These are phyloP conservation scores for Grammothele lineata DNA, from an alignment of 768 basidiomycete species.

Conservation along the genomic window DNA sequence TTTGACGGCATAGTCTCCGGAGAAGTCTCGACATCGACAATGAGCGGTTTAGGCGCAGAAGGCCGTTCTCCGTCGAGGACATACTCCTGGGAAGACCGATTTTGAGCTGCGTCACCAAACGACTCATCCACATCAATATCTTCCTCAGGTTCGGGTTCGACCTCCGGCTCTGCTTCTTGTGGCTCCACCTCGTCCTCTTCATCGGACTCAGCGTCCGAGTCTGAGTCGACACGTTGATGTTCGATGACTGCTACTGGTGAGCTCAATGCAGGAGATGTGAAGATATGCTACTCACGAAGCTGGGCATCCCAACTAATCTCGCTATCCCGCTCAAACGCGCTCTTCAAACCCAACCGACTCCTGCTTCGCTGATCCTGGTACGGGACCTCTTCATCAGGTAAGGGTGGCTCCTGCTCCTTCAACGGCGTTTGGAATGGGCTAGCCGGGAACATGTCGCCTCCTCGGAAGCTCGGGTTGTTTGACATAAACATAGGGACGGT, in stretches of 20 bases:
- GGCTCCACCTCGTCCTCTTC: conserved; percentile 42
- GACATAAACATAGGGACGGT: conserved; percentile 48
- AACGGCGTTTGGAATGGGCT: conserved; percentile 73
- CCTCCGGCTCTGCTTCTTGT: conserved; percentile 32
- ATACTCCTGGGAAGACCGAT: conserved; percentile 43
- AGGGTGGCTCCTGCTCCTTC: conserved; percentile 61
- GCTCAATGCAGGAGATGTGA: conserved; percentile 3
- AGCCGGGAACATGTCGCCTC: conserved; percentile 57
- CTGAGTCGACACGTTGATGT: conserved; percentile 59
- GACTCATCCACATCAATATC: conserved; percentile 3
- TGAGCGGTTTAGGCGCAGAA: conserved; percentile 53
- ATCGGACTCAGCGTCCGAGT: conserved; percentile 53
- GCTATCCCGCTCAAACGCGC: conserved; percentile 32
- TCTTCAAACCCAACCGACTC: conserved; percentile 18
- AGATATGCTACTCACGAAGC: conserved; percentile 46
- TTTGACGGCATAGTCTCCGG: conserved; percentile 44
- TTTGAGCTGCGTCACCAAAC: conserved; percentile 28
- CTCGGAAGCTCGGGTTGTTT: conserved; percentile 43
- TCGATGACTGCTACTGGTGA: conserved; percentile 47
- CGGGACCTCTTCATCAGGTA: conserved; percentile 59
- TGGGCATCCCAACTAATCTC: conserved; percentile 77
- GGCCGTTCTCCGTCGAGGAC: conserved; percentile 39
- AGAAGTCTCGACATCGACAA: conserved; percentile 61
- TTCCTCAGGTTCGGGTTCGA: conserved; percentile 7
- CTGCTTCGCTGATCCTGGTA: conserved; percentile 24